Evolutionary conservation across 106 monocot genomes (phyloP), one percentile per base, ranked within the genome.

Genomic region (Vanilla planifolia): DNA sequence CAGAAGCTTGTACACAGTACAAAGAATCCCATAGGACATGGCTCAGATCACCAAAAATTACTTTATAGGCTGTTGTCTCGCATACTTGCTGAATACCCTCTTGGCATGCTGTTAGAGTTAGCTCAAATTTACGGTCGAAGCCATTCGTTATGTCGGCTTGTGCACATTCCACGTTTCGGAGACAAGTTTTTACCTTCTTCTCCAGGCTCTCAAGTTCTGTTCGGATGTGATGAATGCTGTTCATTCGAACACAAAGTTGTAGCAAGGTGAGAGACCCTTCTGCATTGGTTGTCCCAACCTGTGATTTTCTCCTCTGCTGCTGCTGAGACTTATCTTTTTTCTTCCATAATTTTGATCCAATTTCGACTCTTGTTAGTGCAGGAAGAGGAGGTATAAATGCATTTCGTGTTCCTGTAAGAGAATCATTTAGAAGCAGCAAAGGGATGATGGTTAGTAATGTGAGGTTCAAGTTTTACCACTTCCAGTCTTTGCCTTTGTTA

Each of bases 1-100:
- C 30, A 33, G 76, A 60, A 44, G 72, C 17, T 2, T 82, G 91
- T 33, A 86, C 75, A 52, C 81, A 57, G 46, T 91, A 96, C n/a
- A 96, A 57, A 27, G 55, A 39, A 27, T 96, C 91, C 83, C 83
- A 96, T 25, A 96, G 43, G 50, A 79, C 91, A 62, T 76, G 90
- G 67, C 75, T 75, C 33, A 96, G 74, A 47, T 96, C 87, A 68
- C 71, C 71, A 72, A 91, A 96, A 19, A 87, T 64, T 6, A 87
- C 68, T 73, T 79, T 87, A 47, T 96, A 91, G 3, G 96, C 86
- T 34, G 79, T 82, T 21, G 81, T 55, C 58, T 96, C 96, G 25
- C 96, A 91, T 25, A 96, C 60, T 16, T 76, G 76, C 66, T 87
- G 84, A 55, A 96, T 84, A 27, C 87, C 90, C 75, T 96, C 96